Evolutionary conservation across 208 protist genomes (phyloP).

Genomic region (Acanthamoeba triangularis): DNA sequence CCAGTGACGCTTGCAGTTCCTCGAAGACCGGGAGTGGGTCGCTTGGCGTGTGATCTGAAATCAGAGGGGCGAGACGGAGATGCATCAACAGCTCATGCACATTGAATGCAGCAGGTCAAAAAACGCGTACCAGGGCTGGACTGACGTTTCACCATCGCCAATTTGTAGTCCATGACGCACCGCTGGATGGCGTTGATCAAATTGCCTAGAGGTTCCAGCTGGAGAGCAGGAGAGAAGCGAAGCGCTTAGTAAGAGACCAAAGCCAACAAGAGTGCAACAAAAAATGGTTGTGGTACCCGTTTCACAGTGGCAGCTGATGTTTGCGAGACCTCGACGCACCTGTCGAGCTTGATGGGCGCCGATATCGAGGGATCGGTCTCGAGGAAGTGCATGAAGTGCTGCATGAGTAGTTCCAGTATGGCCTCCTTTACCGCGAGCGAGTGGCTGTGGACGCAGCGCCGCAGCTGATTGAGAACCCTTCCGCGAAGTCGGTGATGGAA

Average conservation of each 20-base stretch:
- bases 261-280: not conserved
- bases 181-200: conserved; percentile 42
- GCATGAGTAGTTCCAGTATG: conserved; percentile 51
- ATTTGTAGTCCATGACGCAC: conserved; percentile 19
- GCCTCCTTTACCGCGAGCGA: conserved; percentile 22
- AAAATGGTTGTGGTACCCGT: not conserved
- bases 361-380: conserved; percentile 18
- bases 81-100: not conserved
- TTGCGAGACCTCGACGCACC: conserved; percentile 60
- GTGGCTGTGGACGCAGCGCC: not conserved
- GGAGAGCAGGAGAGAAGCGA: too few relatives aligned
- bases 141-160: not conserved
- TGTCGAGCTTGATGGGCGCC: conserved; percentile 31
- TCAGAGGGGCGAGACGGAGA: not conserved
- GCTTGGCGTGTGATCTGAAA: not conserved
- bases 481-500: not conserved
- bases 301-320: conserved; percentile 37
- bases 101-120: not conserved
- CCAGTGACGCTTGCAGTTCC: not conserved
- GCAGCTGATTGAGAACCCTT: not conserved
- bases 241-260: not conserved
- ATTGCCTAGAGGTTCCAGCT: conserved; percentile 41
- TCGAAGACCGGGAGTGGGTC: not conserved
- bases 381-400: conserved; percentile 12
- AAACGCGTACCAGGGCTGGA: not conserved